Evolutionary conservation across 306 rosid genomes (phyloP).

Genomic region (Pterocarpus macrocarpus): DNA sequence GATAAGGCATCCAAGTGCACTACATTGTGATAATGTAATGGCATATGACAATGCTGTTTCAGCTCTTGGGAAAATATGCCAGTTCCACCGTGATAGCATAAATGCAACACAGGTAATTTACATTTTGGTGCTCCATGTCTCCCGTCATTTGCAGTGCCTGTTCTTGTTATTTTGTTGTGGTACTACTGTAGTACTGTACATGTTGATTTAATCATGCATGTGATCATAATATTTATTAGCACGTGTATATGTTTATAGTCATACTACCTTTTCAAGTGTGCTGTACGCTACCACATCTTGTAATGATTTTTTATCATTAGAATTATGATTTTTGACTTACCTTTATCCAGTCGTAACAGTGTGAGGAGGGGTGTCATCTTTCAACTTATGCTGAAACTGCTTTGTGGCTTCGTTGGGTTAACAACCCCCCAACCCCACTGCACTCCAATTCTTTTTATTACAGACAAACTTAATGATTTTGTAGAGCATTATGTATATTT

Average conservation of each 20-base stretch:
- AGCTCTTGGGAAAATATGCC: slow-evolving; percentile 92
- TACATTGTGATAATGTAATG: slow-evolving; percentile 78
- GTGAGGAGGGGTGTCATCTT: neutral
- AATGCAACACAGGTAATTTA: slow-evolving; percentile 85
- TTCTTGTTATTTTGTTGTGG: no score
- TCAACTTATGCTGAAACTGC: slow-evolving; percentile 22
- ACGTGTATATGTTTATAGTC: no score
- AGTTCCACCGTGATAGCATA: slow-evolving; percentile 88
- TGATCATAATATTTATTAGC: no score
- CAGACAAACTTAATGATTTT: no score
- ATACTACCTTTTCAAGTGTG: no score
- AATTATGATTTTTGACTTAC: no score
- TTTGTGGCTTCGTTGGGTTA: neutral
- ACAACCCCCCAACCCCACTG: neutral
- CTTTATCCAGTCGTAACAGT: no score
- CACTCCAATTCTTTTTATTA: neutral
- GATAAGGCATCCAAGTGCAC: slow-evolving; percentile 87
- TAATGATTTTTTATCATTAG: no score
- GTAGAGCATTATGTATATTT: no score
- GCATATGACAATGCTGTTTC: slow-evolving; percentile 99
- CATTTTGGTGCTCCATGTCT: slow-evolving; percentile 26
- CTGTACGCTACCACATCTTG: no score
- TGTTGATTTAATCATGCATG: slow-evolving; percentile 1
- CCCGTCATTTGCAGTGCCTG: slow-evolving; percentile 22
- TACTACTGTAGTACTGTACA: neutral